Evolutionary conservation across 1,139 yeast species (phyloP).

Genomic region (Lodderomyces theae): DNA sequence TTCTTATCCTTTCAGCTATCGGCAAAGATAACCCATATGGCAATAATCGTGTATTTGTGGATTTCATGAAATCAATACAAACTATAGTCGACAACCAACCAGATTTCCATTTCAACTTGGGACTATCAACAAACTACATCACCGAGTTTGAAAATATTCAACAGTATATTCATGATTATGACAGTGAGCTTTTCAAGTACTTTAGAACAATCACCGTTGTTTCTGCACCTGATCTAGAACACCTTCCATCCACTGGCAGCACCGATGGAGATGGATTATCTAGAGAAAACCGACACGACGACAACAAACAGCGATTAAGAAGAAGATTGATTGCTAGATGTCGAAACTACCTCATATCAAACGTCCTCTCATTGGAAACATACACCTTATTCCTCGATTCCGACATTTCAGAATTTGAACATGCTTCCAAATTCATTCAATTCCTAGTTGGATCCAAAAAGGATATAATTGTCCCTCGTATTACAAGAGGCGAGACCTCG

Average conservation of each 20-base stretch:
- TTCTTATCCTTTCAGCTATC: slow-evolving; percentile 24
- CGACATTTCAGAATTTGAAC: slow-evolving; percentile 32
- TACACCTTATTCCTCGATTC: slow-evolving; percentile 46
- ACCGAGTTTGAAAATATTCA: slow-evolving; percentile 24
- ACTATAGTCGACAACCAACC: slow-evolving; percentile 17
- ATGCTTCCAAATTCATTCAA: slow-evolving; percentile 21
- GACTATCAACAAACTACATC: slow-evolving; percentile 26
- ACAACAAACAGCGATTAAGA: slow-evolving; percentile 29
- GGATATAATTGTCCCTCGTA: slow-evolving; percentile 42
- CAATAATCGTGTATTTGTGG: slow-evolving; percentile 19
- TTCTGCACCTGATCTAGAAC: slow-evolving; percentile 2
- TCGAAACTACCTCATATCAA: slow-evolving; percentile 34
- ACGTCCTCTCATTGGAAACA: slow-evolving; percentile 28
- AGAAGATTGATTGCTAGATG: slow-evolving; percentile 34
- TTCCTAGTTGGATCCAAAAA: slow-evolving; percentile 28
- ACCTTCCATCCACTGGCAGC: too few relatives aligned
- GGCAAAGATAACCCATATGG: slow-evolving; percentile 31
- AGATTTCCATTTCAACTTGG: slow-evolving; percentile 22
- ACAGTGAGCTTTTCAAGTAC: slow-evolving; percentile 8
- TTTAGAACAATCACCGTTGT: slow-evolving; percentile 1
- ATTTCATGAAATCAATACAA: slow-evolving; percentile 24
- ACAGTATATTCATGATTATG: slow-evolving; percentile 16
- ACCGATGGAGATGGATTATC: slow-evolving; percentile 24
- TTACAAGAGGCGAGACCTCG: slow-evolving; percentile 18
- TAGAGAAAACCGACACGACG: slow-evolving; percentile 29